phyloP scores from a whole-genome alignment of 164 flowering plant species.

The Chloranthus sessilifolius region DNA sequence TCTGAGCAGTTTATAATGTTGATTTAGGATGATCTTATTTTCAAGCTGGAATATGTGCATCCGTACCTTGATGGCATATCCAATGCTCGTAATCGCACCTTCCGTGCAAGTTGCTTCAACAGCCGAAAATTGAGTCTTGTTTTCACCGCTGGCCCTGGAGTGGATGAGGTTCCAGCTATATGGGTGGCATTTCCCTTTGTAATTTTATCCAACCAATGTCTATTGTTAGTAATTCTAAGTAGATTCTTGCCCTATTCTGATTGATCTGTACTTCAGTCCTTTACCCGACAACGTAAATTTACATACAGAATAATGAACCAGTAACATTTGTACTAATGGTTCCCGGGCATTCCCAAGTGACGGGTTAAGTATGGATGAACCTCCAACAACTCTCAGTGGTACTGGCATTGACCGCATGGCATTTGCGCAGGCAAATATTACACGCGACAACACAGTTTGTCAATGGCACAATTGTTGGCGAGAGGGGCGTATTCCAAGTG shows the following conservation, averaged over 20 bases:
- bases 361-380: slow-evolving; percentile 92
- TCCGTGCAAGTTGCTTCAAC: slow-evolving; percentile 86
- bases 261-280: slow-evolving; percentile 44
- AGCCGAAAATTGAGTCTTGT: slow-evolving; percentile 96
- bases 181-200: slow-evolving; percentile 30
- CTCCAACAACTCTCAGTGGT: slow-evolving; percentile 97
- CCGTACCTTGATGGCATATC: slow-evolving; percentile 87
- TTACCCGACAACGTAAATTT: slow-evolving; percentile 93
- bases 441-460: slow-evolving; percentile 93
- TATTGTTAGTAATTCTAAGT: neutral
- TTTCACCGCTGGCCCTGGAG: slow-evolving; percentile 97
- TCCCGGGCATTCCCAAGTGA: slow-evolving; percentile 89
- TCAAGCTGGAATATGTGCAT: slow-evolving; percentile 96
- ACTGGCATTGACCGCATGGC: slow-evolving; percentile 93
- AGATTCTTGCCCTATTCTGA: neutral
- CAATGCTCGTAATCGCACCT: slow-evolving; percentile 76
- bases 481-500: slow-evolving; percentile 94
- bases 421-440: slow-evolving; percentile 87
- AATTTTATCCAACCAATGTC: neutral
- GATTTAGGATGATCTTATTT: slow-evolving; percentile 95
- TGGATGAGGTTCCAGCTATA: slow-evolving; percentile 97
- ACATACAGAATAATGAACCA: slow-evolving; percentile 93
- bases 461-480: slow-evolving; percentile 95
- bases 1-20: too few relatives aligned
- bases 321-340: slow-evolving; percentile 76